phyloP scores from a whole-genome alignment of 805 yeast species.

The Clavispora phyllophila region DNA sequence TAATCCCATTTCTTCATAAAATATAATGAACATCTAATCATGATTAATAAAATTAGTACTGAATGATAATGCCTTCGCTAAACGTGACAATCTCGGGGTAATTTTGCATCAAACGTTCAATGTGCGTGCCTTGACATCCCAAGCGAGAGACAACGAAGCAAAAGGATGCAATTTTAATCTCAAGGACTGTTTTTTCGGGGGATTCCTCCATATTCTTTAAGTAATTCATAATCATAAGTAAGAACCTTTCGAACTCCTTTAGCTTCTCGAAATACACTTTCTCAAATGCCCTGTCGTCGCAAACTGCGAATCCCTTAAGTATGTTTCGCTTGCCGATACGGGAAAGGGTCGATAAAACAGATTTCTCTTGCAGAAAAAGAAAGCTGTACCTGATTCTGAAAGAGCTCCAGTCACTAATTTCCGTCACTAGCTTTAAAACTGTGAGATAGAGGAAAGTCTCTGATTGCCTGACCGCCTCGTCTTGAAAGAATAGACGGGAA shows the following conservation, averaged over 20 bases:
- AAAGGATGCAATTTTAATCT: conserved; percentile 12
- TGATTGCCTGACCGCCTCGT: not conserved
- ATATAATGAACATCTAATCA: not conserved
- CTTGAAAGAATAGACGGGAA: conserved; percentile 5
- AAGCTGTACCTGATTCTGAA: conserved; percentile 9
- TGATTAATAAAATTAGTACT: conserved; percentile 2
- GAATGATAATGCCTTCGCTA: conserved; percentile 5
- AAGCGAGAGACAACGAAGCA: conserved; percentile 7
- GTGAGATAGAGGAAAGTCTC: not conserved
- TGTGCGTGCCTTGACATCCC: conserved; percentile 3
- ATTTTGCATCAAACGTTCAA: conserved; percentile 1
- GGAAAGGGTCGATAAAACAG: not conserved
- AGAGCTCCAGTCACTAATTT: conserved; percentile 9
- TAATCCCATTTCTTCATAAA: not conserved
- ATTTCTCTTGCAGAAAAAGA: conserved; percentile 1
- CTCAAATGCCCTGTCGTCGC: conserved; percentile 2
- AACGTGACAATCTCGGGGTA: conserved; percentile 6
- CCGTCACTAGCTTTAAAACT: conserved; percentile 2
- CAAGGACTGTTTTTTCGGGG: conserved; percentile 3
- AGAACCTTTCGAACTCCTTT: conserved; percentile 7
- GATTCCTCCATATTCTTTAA: conserved; percentile 2
- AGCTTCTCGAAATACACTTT: conserved; percentile 8
- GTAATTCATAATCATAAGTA: conserved; percentile 8
- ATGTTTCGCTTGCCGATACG: not conserved
- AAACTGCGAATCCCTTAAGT: not conserved